Percentiles rank a stretch among this genome's conserved stretches.
Conservation (phyloP, 2,329 filamentous ascomycete species). For the Cryphonectria japonica region DNA sequence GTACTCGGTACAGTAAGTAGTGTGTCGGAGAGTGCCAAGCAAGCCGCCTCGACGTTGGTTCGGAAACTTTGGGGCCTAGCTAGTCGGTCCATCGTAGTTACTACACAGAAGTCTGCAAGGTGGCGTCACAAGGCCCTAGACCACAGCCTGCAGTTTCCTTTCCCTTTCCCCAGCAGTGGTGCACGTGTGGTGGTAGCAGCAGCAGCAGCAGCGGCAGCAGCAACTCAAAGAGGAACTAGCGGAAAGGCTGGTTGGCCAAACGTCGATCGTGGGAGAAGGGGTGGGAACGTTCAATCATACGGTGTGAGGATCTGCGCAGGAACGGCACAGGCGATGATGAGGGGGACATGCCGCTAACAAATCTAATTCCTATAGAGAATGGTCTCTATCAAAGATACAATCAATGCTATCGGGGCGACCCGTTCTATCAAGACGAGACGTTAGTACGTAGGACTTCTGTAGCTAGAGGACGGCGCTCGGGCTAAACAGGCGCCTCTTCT, state of each 20-base stretch:
- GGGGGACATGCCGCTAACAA: background rate
- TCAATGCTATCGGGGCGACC: background rate
- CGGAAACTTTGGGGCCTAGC: background rate
- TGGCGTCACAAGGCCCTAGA: conserved; percentile 1
- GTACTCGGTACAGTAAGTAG: no score
- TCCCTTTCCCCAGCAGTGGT: background rate
- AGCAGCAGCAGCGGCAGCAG: background rate
- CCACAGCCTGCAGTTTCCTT: background rate
- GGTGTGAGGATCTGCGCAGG: background rate
- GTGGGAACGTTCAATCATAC: background rate
- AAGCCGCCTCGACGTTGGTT: background rate
- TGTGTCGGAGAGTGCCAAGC: background rate
- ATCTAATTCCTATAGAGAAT: background rate
- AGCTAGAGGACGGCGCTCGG: background rate
- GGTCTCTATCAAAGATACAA: background rate
- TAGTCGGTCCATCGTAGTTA: background rate
- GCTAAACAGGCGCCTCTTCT: background rate
- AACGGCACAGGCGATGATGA: background rate
- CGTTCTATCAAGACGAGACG: background rate
- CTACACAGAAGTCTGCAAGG: background rate
- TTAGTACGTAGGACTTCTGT: background rate
- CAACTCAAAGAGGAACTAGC: background rate
- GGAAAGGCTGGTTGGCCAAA: background rate
- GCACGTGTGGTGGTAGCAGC: no score
- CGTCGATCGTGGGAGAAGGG: no score